Evolutionary conservation across 352 stramenopile genomes (phyloP), one percentile per base, ranked within the genome.

Genomic region (Aphanomyces cochlioides): DNA sequence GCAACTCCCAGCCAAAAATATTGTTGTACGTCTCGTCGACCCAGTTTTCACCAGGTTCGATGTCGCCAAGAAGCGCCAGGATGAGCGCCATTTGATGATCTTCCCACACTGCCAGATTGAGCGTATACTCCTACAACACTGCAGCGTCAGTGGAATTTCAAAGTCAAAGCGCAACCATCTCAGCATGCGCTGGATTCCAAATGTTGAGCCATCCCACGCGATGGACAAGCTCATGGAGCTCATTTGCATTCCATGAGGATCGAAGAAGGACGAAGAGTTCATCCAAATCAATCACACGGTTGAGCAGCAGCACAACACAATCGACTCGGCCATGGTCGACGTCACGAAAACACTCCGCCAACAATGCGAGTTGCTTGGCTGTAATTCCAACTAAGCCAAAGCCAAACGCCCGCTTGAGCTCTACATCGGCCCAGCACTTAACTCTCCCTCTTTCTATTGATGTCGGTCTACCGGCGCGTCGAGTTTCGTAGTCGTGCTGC

Each of bases 21-120:
- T 63, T 50, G 37, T 71, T 71, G 69, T 66, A 74, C 5, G 34
- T 39, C 56, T 74, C 60, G 41, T 71, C 69, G 56, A 74, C 64
- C 69, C 69, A 74, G 64, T 74, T 74, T 66, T 70, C 61, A 21
- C 69, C 69, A 15, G 69, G 69, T 41, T 74, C 69, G 15, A 57
- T 61, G 64, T 72, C 56, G 12, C 60, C 69, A 19, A 74, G 53
- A 3, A 64, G 47, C 28, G 66, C 69, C 5, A 74, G 45, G 10
- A 71, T 69, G 3, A 36, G 13, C 5, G 69, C 59, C 37, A 74
- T 66, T 71, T 74, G 47, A 12, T 56, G 38, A 0, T 74, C 69
- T 61, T 74, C 69, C 47, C 43, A 66, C 15, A 74, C 47, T 17
- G 50, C 67, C 60, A 74, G 61, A 28, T 71, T 59, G 15, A 74